Conservation (phyloP, 805 yeast genomes). For the Groenewaldozyma salmanticensis region DNA sequence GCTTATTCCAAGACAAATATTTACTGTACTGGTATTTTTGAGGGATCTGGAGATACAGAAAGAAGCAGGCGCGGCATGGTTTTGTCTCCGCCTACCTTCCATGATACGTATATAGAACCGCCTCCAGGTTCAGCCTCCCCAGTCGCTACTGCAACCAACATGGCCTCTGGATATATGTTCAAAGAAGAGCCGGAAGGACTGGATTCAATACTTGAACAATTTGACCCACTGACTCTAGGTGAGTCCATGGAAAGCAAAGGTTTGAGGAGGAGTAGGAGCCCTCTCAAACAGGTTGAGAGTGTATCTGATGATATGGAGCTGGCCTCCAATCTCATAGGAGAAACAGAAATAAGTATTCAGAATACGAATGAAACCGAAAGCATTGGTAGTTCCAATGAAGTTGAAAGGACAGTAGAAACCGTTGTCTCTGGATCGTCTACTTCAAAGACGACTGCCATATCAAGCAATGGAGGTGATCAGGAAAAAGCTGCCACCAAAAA, state of each 20-base stretch:
- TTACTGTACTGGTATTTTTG: too few species aligned
- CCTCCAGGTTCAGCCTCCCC: constrained; percentile 6
- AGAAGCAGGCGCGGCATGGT: constrained; percentile 14
- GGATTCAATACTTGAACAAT: constrained; percentile 17
- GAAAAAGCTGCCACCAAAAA: too few species aligned
- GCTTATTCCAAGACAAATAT: too few species aligned
- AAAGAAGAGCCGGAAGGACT: constrained; percentile 7
- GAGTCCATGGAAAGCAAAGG: not conserved
- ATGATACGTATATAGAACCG: constrained; percentile 8
- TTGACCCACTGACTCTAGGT: constrained; percentile 16
- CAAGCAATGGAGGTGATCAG: too few species aligned
- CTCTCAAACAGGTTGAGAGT: not conserved
- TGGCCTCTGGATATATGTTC: constrained; percentile 9
- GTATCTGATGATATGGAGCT: not conserved
- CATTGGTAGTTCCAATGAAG: too few species aligned
- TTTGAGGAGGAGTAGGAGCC: not conserved
- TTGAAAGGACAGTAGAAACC: not conserved
- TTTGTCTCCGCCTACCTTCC: not conserved
- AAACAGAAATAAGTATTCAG: not conserved
- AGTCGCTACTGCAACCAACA: constrained; percentile 5
- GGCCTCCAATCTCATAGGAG: not conserved
- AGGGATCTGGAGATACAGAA: too few species aligned
- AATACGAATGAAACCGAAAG: not conserved
- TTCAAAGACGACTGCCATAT: not conserved
- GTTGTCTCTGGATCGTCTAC: not conserved